Base-by-base conservation (phyloP, 2,329 filamentous ascomycete species). In the Aspergillus ruber region DNA sequence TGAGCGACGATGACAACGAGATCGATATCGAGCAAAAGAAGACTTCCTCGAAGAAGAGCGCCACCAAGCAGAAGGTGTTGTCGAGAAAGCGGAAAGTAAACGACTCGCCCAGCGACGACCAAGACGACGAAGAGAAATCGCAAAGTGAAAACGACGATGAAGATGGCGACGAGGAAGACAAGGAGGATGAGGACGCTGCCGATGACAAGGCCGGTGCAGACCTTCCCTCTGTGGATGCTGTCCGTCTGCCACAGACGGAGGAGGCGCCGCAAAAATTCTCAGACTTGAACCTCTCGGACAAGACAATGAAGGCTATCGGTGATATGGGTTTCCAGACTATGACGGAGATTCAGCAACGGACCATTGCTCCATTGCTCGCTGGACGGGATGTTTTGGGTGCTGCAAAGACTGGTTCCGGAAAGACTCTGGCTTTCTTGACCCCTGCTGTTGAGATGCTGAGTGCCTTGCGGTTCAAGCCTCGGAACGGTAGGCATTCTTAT, bases 261-360 rank as follows among this genome's bases (percentile, higher is more conserved):
- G 73, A 70, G 43, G 80, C 85, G 48, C 83, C 84, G 18, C 75
- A 84, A 61, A 82, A 83, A 44, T 95, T 96, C 64, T 73, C 81
- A 29, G 86, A 97, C 56, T 76, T 98, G 53, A 87, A 87, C 46
- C 79, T 98, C 9, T 93, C 88, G 1, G 86, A 90, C 20, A 90
- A 88, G 70, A 96, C 90, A 0, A 86, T 90, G 78, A 83, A 86
- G 72, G 90, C 90, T 7, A 90, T 96, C 58, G 73, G 84, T 49
- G 88, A 86, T 54, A 97, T 98, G 91, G 87, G 87, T 12, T 96
- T 97, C 66, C 84, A 86, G 62, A 90, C 79, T 42, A 96, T 98
- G 90, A 97, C 93, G 1, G 88, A 93, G 67, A 96, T 97, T 57
- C 93, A 97, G 70, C 81, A 83, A 59, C 80, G 86, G 64, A 86